phyloP scores from a whole-genome alignment of 352 stramenopile species.

The Pythium biforme region DNA sequence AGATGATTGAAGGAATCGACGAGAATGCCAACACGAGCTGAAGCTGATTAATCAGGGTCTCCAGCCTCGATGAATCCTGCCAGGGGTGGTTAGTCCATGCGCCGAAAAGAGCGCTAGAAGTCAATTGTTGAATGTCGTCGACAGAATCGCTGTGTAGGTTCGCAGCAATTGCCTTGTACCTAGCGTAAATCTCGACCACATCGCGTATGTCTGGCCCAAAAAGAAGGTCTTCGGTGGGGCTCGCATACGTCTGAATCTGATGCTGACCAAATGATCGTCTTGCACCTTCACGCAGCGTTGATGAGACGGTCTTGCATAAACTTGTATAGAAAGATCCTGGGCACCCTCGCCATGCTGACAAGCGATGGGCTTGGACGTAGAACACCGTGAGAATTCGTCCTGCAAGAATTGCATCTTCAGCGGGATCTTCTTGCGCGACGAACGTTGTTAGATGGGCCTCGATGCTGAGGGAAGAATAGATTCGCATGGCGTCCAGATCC shows the following conservation, averaged over 20 bases:
- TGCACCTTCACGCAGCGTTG: not conserved
- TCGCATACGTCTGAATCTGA: not conserved
- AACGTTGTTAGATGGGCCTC: not conserved
- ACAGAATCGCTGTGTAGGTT: not conserved
- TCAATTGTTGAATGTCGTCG: not conserved
- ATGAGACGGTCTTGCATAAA: not conserved
- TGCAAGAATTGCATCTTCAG: not conserved
- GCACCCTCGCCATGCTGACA: not conserved
- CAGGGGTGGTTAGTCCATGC: not conserved
- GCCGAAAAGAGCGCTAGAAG: not conserved
- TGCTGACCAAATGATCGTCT: not conserved
- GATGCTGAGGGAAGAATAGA: not conserved
- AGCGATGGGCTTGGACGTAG: not conserved
- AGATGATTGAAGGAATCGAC: not conserved
- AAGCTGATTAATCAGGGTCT: not conserved
- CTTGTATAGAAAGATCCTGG: not conserved
- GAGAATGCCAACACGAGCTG: not conserved
- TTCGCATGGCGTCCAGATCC: not conserved
- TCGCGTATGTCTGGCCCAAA: conserved; percentile 1
- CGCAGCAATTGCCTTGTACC: not conserved
- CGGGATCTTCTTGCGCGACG: not conserved
- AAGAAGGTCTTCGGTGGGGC: not conserved
- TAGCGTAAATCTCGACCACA: not conserved
- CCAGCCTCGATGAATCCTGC: not conserved
- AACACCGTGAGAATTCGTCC: conserved; percentile 1